These are phyloP conservation scores for Phytophthora kernoviae DNA, from an alignment of 352 stramenopile species.

Conservation along the genomic window DNA sequence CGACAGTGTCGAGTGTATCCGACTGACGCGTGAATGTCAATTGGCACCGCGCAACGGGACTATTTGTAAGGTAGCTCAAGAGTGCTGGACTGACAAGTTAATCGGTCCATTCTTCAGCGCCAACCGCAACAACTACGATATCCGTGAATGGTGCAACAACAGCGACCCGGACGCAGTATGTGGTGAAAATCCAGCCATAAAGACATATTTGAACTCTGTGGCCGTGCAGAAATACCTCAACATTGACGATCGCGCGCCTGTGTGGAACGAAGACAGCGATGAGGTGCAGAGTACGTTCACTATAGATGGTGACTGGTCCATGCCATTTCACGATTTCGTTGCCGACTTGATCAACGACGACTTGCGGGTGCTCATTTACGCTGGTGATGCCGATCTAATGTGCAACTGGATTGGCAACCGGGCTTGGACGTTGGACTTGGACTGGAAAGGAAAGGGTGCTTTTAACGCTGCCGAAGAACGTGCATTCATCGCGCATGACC, in stretches of 20 bases:
- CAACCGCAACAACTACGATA: slow-evolving; percentile 57
- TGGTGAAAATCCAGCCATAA: slow-evolving; percentile 52
- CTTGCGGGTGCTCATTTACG: slow-evolving; percentile 92
- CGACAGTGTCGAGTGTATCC: slow-evolving; percentile 44
- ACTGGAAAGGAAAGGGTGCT: slow-evolving; percentile 86
- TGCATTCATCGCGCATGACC: slow-evolving; percentile 37
- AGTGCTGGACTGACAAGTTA: slow-evolving; percentile 49
- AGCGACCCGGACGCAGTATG: slow-evolving; percentile 37
- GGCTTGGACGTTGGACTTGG: slow-evolving; percentile 90
- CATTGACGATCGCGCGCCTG: slow-evolving; percentile 33
- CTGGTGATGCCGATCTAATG: slow-evolving; percentile 95
- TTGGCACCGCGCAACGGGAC: slow-evolving; percentile 19
- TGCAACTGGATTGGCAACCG: slow-evolving; percentile 96
- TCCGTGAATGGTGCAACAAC: slow-evolving; percentile 38
- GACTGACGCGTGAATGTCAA: slow-evolving; percentile 39
- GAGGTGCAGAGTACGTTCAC: slow-evolving; percentile 87
- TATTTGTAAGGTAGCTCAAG: slow-evolving; percentile 35
- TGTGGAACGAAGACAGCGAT: slow-evolving; percentile 90
- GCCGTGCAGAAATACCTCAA: slow-evolving; percentile 35
- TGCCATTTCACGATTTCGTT: slow-evolving; percentile 86
- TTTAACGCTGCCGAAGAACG: slow-evolving; percentile 66
- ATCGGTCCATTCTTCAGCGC: slow-evolving; percentile 40
- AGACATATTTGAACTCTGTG: slow-evolving; percentile 66
- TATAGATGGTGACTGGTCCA: slow-evolving; percentile 90
- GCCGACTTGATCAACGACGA: slow-evolving; percentile 79